Evolutionary conservation across 345 rosid genomes (phyloP).

Genomic region (Moringa oleifera): DNA sequence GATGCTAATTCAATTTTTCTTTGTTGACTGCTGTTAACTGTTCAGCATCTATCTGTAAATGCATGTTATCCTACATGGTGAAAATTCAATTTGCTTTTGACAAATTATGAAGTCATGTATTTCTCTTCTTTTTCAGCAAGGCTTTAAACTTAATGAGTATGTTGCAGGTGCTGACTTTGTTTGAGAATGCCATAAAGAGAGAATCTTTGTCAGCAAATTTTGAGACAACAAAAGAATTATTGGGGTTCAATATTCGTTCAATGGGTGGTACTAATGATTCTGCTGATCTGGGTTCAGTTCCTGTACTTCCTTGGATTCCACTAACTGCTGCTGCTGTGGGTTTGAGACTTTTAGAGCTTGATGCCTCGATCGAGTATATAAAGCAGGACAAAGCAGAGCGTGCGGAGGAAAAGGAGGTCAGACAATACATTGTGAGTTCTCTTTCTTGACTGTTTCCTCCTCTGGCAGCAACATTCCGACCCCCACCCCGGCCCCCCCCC

Average conservation of each 20-base stretch:
- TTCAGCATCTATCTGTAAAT: not conserved
- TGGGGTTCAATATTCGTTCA: conserved; percentile 27
- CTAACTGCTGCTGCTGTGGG: conserved; percentile 76
- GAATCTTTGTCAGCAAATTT: conserved; percentile 52
- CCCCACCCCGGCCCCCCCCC: not conserved
- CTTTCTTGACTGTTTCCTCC: not conserved
- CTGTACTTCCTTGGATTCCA: conserved; percentile 97
- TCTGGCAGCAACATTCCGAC: too few relatives aligned
- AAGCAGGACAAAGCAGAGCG: conserved; percentile 55
- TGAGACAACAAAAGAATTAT: conserved; percentile 65
- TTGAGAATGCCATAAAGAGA: conserved; percentile 71
- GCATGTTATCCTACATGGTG: conserved; percentile 8
- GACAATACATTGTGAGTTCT: conserved; percentile 50
- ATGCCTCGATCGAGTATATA: conserved; percentile 48
- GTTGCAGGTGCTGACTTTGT: conserved; percentile 59
- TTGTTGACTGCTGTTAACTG: not conserved
- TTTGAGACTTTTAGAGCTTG: conserved; percentile 82
- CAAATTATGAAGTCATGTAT: conserved; percentile 5
- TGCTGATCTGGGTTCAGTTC: conserved; percentile 33
- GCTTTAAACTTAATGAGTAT: not conserved
- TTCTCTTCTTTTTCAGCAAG: not conserved
- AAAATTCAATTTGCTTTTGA: not conserved
- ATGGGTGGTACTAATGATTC: conserved; percentile 20
- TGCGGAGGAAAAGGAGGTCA: conserved; percentile 37
- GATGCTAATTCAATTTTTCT: not conserved